phyloP scores from a whole-genome alignment of 2,329 filamentous ascomycete genomes.

The Claviceps lovelessii region DNA sequence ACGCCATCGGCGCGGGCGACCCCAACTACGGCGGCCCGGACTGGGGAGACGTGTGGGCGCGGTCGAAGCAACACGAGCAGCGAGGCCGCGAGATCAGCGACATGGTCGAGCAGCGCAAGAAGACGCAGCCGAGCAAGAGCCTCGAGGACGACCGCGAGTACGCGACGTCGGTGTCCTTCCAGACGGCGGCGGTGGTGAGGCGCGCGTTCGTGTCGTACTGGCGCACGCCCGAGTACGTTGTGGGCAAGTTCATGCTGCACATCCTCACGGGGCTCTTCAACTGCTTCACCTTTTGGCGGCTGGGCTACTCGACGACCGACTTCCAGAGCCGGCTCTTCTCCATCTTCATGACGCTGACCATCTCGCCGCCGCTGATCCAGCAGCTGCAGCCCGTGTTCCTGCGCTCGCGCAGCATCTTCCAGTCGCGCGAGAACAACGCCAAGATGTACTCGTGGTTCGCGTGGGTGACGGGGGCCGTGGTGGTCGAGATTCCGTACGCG shows the following conservation, averaged over 20 bases:
- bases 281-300: slow-evolving; percentile 54
- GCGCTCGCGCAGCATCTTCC: slow-evolving; percentile 50
- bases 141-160: slow-evolving; percentile 44
- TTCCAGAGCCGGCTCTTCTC: slow-evolving; percentile 62
- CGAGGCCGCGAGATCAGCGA: slow-evolving; percentile 36
- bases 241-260: slow-evolving; percentile 48
- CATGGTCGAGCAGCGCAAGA: slow-evolving; percentile 32
- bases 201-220: slow-evolving; percentile 50
- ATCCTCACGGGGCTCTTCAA: slow-evolving; percentile 53
- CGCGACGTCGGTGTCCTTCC: slow-evolving; percentile 42
- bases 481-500: slow-evolving; percentile 58
- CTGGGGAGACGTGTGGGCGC: slow-evolving; percentile 47
- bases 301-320: slow-evolving; percentile 42
- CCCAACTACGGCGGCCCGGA: slow-evolving; percentile 46
- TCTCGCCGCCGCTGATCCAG: slow-evolving; percentile 60
- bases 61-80: slow-evolving; percentile 32
- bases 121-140: slow-evolving; percentile 20
- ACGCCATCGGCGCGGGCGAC: slow-evolving; percentile 46
- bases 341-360: slow-evolving; percentile 62
- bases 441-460: slow-evolving; percentile 70
- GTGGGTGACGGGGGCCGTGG: slow-evolving; percentile 49
- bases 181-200: slow-evolving; percentile 38
- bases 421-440: slow-evolving; percentile 57
- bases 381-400: slow-evolving; percentile 64
- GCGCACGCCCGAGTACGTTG: slow-evolving; percentile 48